Conservation (phyloP, 2,329 filamentous ascomycete species). For the Hortaea sp. region DNA sequence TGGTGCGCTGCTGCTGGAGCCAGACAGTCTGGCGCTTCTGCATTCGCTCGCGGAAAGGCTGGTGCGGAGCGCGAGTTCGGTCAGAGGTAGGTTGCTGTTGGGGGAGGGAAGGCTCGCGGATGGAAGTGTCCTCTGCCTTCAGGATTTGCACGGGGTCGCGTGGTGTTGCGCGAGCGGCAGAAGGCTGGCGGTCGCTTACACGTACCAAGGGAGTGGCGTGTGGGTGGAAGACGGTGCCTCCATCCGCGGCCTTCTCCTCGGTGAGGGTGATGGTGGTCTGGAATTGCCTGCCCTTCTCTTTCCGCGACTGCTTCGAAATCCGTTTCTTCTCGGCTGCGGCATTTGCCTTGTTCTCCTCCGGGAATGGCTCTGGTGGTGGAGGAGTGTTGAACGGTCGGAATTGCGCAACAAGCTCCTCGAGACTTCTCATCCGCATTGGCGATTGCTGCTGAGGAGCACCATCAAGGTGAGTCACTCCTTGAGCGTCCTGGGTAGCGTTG, state of each 20-base stretch:
- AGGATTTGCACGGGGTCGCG: neutral
- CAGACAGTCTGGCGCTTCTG: conserved; percentile 53
- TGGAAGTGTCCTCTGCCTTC: neutral
- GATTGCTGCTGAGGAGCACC: conserved; percentile 7
- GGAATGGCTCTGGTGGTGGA: conserved; percentile 58
- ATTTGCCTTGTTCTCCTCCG: conserved; percentile 7
- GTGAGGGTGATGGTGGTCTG: conserved; percentile 42
- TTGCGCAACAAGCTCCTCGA: conserved; percentile 32
- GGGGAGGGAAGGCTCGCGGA: neutral
- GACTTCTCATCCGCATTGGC: conserved; percentile 14
- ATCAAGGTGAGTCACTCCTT: conserved; percentile 18
- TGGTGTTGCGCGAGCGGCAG: neutral
- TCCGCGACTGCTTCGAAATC: neutral
- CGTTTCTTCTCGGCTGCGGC: conserved; percentile 8
- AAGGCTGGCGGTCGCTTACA: conserved; percentile 14
- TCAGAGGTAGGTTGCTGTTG: neutral
- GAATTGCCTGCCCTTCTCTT: conserved; percentile 21
- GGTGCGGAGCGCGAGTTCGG: conserved; percentile 5
- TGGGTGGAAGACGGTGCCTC: conserved; percentile 33
- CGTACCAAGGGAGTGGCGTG: conserved; percentile 34
- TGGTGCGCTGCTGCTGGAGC: conserved; percentile 10
- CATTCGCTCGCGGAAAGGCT: conserved; percentile 61
- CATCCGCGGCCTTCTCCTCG: conserved; percentile 42
- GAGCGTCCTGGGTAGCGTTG: conserved; percentile 22
- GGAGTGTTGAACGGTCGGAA: conserved; percentile 74